Evolutionary conservation across 1,284 basidiomycete genomes (phyloP).

Genomic region (Boletellus sp.): DNA sequence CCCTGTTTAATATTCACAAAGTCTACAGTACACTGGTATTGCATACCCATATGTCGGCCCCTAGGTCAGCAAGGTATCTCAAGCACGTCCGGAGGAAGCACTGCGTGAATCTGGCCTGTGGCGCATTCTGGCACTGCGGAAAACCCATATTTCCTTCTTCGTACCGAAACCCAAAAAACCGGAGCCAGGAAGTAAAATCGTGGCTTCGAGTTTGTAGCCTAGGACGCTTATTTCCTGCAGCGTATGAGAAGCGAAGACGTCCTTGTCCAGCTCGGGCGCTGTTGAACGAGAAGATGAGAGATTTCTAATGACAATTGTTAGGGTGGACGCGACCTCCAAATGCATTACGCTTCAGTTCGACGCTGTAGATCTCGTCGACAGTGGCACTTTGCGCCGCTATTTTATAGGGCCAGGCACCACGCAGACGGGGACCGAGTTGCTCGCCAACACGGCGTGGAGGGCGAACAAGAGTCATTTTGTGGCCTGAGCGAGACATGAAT

Average conservation of each 20-base stretch:
- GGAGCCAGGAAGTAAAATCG: conserved; percentile 41
- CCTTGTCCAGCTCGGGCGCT: conserved; percentile 40
- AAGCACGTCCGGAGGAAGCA: conserved; percentile 24
- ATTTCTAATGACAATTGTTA: conserved; percentile 19
- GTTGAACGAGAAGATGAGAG: conserved; percentile 11
- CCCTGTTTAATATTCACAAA: conserved; percentile 1
- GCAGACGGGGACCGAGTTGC: conserved; percentile 45
- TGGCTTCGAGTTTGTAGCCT: conserved; percentile 47
- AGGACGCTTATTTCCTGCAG: conserved; percentile 39
- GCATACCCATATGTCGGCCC: conserved; percentile 9
- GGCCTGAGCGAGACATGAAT: conserved; percentile 53
- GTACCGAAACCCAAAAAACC: conserved; percentile 40
- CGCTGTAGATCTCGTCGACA: conserved; percentile 48
- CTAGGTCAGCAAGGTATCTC: conserved; percentile 1
- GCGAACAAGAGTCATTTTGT: conserved; percentile 55
- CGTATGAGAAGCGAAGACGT: conserved; percentile 41
- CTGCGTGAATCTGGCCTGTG: conserved; percentile 32
- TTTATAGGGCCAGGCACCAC: conserved; percentile 46
- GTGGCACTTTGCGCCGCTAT: conserved; percentile 46
- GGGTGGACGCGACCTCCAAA: conserved; percentile 37
- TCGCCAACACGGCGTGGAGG: conserved; percentile 51
- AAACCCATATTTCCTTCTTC: conserved; percentile 49
- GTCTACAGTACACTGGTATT: conserved; percentile 2
- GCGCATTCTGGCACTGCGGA: conserved; percentile 33
- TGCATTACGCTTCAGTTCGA: conserved; percentile 43